A percentile compares a stretch with the other conserved stretches of the same genome.
Conservation (phyloP, 768 basidiomycete species). For the Naganishia randhawae region DNA sequence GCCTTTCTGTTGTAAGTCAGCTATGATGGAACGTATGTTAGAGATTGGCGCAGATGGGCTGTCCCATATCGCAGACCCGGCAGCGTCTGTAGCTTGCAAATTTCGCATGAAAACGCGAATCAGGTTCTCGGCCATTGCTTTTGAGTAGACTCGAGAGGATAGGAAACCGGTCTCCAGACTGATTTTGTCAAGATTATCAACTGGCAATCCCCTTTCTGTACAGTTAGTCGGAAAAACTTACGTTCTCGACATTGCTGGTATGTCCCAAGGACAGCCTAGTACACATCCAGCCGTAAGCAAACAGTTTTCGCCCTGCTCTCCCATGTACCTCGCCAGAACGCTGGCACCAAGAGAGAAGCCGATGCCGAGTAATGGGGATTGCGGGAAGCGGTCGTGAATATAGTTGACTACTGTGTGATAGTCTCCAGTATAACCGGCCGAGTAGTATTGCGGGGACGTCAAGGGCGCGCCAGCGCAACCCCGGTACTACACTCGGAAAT, state of each 20-base stretch:
- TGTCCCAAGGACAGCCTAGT: slow-evolving; percentile 47
- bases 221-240: neutral
- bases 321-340: slow-evolving; percentile 81
- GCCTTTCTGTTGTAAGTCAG: slow-evolving; percentile 12
- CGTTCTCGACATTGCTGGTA: slow-evolving; percentile 45
- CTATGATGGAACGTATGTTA: neutral
- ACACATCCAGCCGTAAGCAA: slow-evolving; percentile 41
- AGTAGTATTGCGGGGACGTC: slow-evolving; percentile 71
- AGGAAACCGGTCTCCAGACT: slow-evolving; percentile 43
- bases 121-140: slow-evolving; percentile 44
- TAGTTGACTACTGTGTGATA: slow-evolving; percentile 74
- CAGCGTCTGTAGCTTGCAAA: neutral
- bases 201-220: neutral
- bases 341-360: slow-evolving; percentile 94
- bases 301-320: slow-evolving; percentile 63
- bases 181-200: neutral
- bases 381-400: slow-evolving; percentile 67
- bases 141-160: slow-evolving; percentile 41
- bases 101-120: slow-evolving; percentile 38
- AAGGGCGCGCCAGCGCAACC: slow-evolving; percentile 71
- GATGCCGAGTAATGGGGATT: slow-evolving; percentile 75
- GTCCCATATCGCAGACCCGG: neutral
- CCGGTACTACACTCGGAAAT: slow-evolving; percentile 51
- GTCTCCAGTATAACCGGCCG: slow-evolving; percentile 79
- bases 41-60: neutral